Base-by-base conservation (phyloP, 2,329 filamentous ascomycete species). In the Phyllachora maydis region DNA sequence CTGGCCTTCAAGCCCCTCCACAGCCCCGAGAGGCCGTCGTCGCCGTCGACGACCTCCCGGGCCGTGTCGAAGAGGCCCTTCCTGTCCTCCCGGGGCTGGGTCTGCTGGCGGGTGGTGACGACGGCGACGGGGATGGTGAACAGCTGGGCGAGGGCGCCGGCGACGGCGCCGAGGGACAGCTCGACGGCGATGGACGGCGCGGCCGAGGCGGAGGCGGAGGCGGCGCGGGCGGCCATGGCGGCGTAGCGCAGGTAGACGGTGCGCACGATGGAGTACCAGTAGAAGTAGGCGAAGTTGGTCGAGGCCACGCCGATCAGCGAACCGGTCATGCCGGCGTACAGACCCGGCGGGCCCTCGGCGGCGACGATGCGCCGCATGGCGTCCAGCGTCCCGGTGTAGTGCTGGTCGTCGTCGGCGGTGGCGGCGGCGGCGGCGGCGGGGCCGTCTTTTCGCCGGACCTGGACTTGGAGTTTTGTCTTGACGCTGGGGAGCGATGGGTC, bases 231-330 rank as follows among this genome's bases (percentile, higher is more conserved):
- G 16, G 6, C 16, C 6, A 6, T 9, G 16, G 6, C 16, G 30
- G 59, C 46, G 19, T 65, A 53, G 34, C 63, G 64, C 35, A 78
- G 50, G 46, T 95, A 95, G 11, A 92, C 49, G 10, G 68, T 68
- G 32, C 88, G 70, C 16, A 93, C 79, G 14, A 88, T 53, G 4
- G 81, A 85, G 47, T 95, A 95, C 83, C 85, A 95, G 55, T 98
- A 98, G 47, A 98, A 98, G 53, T 98, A 98, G 39, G 88, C 88
- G 45, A 98, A 98, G 49, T 98, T 98, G 24, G 85, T 95, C 14
- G 83, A 93, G 2, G 82, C 85, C 17, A 98, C 88, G 25, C 88
- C 88, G 24, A 95, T 54, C 11, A 98, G 57, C 4, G 83, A 70
- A 23, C 85, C 83, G 29, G 68, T 62, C 45, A 98, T 83, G 30